Conservation (phyloP, 148 eudicot genomes). For the Cornus controversa region DNA sequence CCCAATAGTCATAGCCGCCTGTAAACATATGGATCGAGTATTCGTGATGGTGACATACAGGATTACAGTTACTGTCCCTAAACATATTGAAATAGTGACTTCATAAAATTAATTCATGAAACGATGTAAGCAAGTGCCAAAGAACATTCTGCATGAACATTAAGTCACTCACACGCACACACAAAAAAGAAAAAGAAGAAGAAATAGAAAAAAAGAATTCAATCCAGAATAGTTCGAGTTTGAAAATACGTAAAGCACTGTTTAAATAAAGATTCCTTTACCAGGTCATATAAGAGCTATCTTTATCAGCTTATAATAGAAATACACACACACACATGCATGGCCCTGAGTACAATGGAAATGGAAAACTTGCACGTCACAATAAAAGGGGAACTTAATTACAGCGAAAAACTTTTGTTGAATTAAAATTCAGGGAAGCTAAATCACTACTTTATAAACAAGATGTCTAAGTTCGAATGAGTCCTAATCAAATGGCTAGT, state of each 20-base stretch:
- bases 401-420: neutral
- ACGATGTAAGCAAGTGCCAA: neutral
- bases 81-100: neutral
- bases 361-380: neutral
- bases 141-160: neutral
- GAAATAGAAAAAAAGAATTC: too few relatives aligned
- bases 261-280: neutral
- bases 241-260: neutral
- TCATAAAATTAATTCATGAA: neutral
- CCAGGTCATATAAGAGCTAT: neutral
- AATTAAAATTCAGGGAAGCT: neutral
- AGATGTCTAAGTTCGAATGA: neutral
- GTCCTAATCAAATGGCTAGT: neutral
- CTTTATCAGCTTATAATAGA: too few relatives aligned
- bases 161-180: neutral
- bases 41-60: conserved; percentile 5
- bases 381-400: neutral
- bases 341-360: neutral
- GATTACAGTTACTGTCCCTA: neutral
- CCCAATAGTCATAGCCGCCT: conserved; percentile 62
- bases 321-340: neutral
- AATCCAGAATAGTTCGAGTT: neutral
- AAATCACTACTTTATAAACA: too few relatives aligned
- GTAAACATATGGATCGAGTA: conserved; percentile 28
- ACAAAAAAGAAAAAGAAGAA: neutral